These are phyloP conservation scores for Lipomyces sp. DNA, from an alignment of 805 yeast species.

Conservation along the genomic window DNA sequence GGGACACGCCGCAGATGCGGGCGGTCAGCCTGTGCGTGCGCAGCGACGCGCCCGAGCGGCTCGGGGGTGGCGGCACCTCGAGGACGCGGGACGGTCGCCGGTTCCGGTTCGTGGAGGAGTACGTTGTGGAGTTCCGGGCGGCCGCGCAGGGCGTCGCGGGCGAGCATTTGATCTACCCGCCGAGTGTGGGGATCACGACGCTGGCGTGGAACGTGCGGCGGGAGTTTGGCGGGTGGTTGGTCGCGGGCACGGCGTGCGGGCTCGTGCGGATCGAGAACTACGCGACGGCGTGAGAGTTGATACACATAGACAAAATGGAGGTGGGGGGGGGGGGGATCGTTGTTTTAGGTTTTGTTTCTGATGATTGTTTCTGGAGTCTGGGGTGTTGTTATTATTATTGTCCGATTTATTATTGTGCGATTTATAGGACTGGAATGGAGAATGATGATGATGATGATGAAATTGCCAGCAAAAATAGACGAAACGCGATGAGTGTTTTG, in stretches of 20 bases:
- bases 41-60: background rate
- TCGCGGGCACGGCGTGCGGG: constrained; percentile 24
- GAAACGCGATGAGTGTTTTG: too few species aligned
- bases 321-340: too few species aligned
- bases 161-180: constrained; percentile 2
- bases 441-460: too few species aligned
- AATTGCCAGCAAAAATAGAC: too few species aligned
- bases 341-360: too few species aligned
- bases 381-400: too few species aligned
- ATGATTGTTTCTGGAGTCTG: too few species aligned
- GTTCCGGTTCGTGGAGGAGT: constrained; percentile 22
- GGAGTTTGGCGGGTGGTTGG: constrained; percentile 20
- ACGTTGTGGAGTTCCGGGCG: constrained; percentile 2
- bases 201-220: constrained; percentile 10
- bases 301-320: too few species aligned
- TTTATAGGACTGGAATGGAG: too few species aligned
- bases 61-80: background rate
- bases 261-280: constrained; percentile 22
- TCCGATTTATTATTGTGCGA: too few species aligned
- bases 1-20: constrained; percentile 19
- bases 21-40: constrained; percentile 1
- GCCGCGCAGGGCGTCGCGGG: background rate
- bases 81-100: background rate
- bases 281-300: background rate
- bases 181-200: constrained; percentile 11